Evolutionary conservation across 2,329 filamentous ascomycete species (phyloP), one percentile per base, ranked within the genome.

Genomic region (Sporothrix schenckii): DNA sequence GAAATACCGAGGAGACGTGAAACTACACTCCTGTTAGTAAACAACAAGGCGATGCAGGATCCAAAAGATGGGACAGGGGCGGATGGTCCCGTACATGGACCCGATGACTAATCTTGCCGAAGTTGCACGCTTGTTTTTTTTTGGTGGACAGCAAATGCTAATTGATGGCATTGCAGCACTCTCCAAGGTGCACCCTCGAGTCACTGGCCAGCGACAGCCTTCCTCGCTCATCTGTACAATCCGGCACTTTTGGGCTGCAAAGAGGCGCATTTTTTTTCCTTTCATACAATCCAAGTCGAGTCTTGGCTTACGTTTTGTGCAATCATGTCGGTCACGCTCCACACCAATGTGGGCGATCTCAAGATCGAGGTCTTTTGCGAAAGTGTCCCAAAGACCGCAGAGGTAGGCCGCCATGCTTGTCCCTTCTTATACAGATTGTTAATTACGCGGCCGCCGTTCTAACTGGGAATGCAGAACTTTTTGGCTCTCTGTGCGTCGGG

Each of bases 291-390:
- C 7, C 2, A 41, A 3, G 34, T 61, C 39, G 10, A 61, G 4
- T 10, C n/a, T 53, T 21, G 50, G 30, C 2, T 41, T 44, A 3
- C 7, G 5, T 10, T 27, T 27, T 19, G 16, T 50, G 49, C 34
- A 44, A 9, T 69, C 54, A 89, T 90, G 88, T 90, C 88, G 14
- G 87, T 89, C 73, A 90, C 88, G 13, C 86, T 99, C 16, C 93
- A 97, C 81, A 99, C 95, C 66, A 92, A 89, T 66, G 86, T 91
- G 68, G 95, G 95, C 78, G 91, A 95, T 81, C 86, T 99, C 79
- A 99, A 98, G 83, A 88, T 98, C 76, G 95, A 98, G 80, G 85
- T 99, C 75, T 98, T 97, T 83, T 98, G 94, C 83, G 93, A 97
- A 80, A 90, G 92, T 75, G 93, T 97, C 44, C 95, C 95, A 73